phyloP scores from a whole-genome alignment of 441 rosid species.

The Erysimum cheiri region DNA sequence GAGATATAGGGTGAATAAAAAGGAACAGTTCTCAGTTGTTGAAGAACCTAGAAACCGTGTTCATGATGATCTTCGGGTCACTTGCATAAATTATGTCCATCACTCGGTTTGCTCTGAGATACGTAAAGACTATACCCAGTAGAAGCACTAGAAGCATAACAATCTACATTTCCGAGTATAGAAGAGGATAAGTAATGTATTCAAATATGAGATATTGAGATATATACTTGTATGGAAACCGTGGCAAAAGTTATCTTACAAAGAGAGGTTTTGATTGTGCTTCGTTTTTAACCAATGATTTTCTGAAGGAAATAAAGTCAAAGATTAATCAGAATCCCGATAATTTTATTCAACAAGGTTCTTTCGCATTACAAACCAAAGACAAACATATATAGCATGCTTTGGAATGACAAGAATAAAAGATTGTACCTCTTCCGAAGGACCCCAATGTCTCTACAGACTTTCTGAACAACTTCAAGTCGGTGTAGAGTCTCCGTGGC shows the following conservation, averaged over 20 bases:
- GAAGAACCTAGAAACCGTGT: slow-evolving; percentile 5
- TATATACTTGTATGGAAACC: not conserved
- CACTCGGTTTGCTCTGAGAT: slow-evolving; percentile 47
- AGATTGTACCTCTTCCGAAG: slow-evolving; percentile 56
- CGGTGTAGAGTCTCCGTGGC: slow-evolving; percentile 64
- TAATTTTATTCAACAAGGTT: not conserved
- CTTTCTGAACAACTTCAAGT: slow-evolving; percentile 67
- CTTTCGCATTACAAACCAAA: not conserved
- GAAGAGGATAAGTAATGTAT: not conserved
- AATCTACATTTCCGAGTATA: slow-evolving; percentile 26
- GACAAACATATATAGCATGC: too few relatives aligned
- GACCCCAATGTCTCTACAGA: slow-evolving; percentile 68
- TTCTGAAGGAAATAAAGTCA: slow-evolving; percentile 14
- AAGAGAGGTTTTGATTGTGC: slow-evolving; percentile 26
- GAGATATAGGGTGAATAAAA: too few relatives aligned
- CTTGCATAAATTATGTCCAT: slow-evolving; percentile 12
- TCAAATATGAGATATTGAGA: not conserved
- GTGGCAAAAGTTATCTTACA: slow-evolving; percentile 21
- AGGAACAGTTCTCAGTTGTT: not conserved
- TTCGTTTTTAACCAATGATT: slow-evolving; percentile 24
- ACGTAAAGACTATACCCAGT: slow-evolving; percentile 59
- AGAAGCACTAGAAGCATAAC: slow-evolving; percentile 50
- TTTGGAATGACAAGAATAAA: not conserved
- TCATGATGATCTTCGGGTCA: not conserved
- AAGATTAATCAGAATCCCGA: slow-evolving; percentile 28